These are phyloP conservation scores for Calonectria pseudoturangicola DNA, from an alignment of 2,329 filamentous ascomycete genomes.

Conservation along the genomic window DNA sequence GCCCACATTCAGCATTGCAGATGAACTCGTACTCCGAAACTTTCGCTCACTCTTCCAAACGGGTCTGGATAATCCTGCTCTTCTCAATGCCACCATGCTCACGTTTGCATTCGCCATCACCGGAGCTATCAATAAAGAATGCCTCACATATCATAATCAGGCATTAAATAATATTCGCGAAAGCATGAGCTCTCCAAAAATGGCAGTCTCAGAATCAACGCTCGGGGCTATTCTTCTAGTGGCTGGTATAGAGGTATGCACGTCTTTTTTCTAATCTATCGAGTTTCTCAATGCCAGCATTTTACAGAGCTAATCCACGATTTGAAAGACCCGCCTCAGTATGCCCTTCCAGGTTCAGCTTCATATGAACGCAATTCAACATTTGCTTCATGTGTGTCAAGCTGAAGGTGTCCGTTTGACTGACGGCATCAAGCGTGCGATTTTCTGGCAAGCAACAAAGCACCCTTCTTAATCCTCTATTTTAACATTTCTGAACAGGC, in stretches of 20 bases:
- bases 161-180: slow-evolving; percentile 58
- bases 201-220: slow-evolving; percentile 59
- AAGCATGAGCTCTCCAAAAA: slow-evolving; percentile 55
- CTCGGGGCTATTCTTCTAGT: slow-evolving; percentile 65
- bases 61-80: slow-evolving; percentile 59
- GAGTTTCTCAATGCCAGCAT: neutral
- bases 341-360: slow-evolving; percentile 62
- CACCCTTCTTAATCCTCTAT: slow-evolving; percentile 27
- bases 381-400: slow-evolving; percentile 59
- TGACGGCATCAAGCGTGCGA: slow-evolving; percentile 65
- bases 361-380: slow-evolving; percentile 63
- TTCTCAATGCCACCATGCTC: slow-evolving; percentile 64
- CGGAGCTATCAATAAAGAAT: slow-evolving; percentile 56
- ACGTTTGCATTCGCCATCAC: slow-evolving; percentile 59
- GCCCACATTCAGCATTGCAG: slow-evolving; percentile 61
- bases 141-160: slow-evolving; percentile 59
- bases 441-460: slow-evolving; percentile 62
- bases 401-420: slow-evolving; percentile 56
- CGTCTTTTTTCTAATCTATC: neutral
- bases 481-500: slow-evolving; percentile 55
- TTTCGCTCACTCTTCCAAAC: slow-evolving; percentile 60
- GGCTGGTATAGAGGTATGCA: slow-evolving; percentile 63
- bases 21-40: slow-evolving; percentile 62
- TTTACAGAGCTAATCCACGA: slow-evolving; percentile 30
- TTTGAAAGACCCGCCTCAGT: slow-evolving; percentile 60